phyloP scores from a whole-genome alignment of 192 early-diverging fungal species.

The Spizellomyces sp. region DNA sequence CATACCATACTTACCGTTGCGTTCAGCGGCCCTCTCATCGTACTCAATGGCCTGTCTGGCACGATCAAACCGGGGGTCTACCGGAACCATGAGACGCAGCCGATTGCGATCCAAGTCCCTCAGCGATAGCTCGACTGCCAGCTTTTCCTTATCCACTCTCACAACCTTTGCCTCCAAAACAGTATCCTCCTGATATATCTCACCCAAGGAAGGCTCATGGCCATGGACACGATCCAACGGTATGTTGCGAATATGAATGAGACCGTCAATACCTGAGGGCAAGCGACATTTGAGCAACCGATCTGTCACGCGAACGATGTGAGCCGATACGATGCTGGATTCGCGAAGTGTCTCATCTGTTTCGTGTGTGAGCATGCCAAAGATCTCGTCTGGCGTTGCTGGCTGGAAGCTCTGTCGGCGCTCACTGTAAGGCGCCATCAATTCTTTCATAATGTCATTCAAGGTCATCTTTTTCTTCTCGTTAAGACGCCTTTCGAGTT shows the following conservation, averaged over 20 bases:
- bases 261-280: conserved; percentile 82
- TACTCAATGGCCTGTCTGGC: conserved; percentile 21
- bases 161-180: conserved; percentile 76
- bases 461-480: conserved; percentile 78
- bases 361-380: conserved; percentile 88
- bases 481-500: conserved; percentile 72
- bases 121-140: conserved; percentile 75
- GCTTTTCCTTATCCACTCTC: conserved; percentile 74
- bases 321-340: conserved; percentile 68
- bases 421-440: conserved; percentile 81
- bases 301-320: conserved; percentile 71
- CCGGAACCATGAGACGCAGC: conserved; percentile 41
- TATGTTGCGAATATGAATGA: conserved; percentile 69
- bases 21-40: conserved; percentile 18
- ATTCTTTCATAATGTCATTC: conserved; percentile 83
- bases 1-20: conserved; percentile 5
- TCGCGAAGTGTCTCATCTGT: conserved; percentile 67
- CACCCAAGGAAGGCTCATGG: conserved; percentile 3
- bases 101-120: conserved; percentile 59
- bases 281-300: conserved; percentile 75
- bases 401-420: conserved; percentile 61
- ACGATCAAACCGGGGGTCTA: conserved; percentile 69
- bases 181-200: conserved; percentile 66
- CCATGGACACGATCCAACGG: conserved; percentile 9
- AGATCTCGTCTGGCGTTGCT: conserved; percentile 62